These are phyloP conservation scores for Pythium sp. DNA, from an alignment of 352 stramenopile species.

Conservation along the genomic window DNA sequence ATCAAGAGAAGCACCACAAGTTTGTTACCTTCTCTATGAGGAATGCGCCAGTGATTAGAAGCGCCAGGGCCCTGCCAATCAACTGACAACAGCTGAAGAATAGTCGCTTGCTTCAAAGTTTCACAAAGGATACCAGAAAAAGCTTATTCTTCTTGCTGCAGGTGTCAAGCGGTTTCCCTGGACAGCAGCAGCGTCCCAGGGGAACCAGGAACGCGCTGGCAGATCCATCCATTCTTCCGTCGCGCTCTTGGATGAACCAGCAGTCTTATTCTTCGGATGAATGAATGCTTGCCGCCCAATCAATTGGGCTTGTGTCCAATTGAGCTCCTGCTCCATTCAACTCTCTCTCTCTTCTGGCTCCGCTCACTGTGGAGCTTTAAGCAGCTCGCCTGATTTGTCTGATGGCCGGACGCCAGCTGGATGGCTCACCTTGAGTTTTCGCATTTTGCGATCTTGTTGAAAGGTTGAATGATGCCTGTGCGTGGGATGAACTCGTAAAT, in stretches of 20 bases:
- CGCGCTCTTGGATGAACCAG: neutral
- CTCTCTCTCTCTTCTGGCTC: neutral
- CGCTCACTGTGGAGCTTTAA: neutral
- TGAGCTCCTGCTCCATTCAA: neutral
- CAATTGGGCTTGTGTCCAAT: no score
- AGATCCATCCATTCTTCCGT: neutral
- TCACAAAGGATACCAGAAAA: no score
- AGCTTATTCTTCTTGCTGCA: no score
- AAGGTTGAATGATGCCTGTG: neutral
- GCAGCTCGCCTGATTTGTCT: neutral
- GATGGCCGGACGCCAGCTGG: neutral
- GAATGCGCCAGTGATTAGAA: no score
- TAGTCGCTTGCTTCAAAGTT: no score
- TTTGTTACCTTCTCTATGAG: no score
- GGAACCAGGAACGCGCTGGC: neutral
- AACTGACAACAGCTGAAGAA: no score
- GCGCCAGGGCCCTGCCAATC: no score
- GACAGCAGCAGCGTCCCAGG: neutral
- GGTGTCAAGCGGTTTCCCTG: neutral
- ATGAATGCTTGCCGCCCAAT: no score
- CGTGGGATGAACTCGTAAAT: neutral
- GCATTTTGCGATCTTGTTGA: neutral
- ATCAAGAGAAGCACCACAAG: no score
- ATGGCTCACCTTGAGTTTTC: neutral
- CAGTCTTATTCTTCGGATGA: neutral